Evolutionary conservation across 1,284 basidiomycete species (phyloP).

Genomic region (Cutaneotrichosporon daszewskae): DNA sequence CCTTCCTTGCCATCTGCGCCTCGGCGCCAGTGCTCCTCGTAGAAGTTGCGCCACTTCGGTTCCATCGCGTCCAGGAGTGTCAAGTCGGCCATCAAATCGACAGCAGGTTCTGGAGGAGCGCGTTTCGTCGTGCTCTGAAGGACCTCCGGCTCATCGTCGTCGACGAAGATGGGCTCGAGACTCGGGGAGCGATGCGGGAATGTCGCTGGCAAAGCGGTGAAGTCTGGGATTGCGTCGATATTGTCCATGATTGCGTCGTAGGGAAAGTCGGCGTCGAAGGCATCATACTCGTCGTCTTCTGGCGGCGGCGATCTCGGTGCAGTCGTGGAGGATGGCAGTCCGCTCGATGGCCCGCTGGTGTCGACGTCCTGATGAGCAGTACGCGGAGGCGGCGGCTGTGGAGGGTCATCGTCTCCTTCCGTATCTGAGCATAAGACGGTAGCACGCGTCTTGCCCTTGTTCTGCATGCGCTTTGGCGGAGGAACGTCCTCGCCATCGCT

Average conservation of each 20-base stretch:
- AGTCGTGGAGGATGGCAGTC: neutral
- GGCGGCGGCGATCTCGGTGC: no score
- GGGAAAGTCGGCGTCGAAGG: constrained; percentile 1
- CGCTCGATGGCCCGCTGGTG: no score
- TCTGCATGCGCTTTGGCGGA: neutral
- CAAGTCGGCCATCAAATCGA: constrained; percentile 2
- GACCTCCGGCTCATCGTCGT: neutral
- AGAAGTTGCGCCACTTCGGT: constrained; percentile 23
- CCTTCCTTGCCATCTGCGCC: constrained; percentile 20
- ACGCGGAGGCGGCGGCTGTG: no score
- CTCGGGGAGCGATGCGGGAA: neutral
- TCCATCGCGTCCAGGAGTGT: constrained; percentile 22
- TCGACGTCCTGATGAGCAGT: no score
- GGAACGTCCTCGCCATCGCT: constrained; percentile 3
- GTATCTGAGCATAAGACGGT: neutral
- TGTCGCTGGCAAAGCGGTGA: constrained; percentile 6
- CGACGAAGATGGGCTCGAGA: neutral
- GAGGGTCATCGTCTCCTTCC: neutral
- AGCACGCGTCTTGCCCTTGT: neutral
- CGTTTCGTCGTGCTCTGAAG: no score
- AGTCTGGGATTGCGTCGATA: constrained; percentile 9
- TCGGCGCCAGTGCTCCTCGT: constrained; percentile 34
- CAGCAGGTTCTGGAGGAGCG: neutral
- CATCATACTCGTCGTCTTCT: constrained; percentile 5
- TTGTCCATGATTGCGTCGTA: neutral